These are phyloP conservation scores for Rhododendron williamsianum DNA, from an alignment of 148 eudicot species.

Conservation along the genomic window DNA sequence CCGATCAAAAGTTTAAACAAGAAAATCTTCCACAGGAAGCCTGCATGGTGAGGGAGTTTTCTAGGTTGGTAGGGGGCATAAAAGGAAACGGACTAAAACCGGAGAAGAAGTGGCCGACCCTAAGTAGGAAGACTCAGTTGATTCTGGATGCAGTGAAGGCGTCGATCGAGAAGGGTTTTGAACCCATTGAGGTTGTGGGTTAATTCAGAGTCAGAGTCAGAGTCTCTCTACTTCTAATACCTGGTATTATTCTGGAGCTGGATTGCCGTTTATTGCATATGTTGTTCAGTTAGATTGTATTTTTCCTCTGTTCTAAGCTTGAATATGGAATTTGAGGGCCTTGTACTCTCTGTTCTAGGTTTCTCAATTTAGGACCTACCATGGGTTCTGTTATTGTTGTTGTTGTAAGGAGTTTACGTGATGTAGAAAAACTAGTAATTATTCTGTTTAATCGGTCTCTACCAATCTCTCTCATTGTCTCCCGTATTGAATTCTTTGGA, in stretches of 20 bases:
- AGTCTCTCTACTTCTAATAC: background rate
- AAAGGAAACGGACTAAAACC: background rate
- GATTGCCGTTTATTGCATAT: background rate
- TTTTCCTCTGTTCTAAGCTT: background rate
- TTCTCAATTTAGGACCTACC: background rate
- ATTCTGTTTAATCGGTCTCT: background rate
- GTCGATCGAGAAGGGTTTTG: background rate
- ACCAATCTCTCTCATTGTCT: background rate
- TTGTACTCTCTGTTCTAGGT: background rate
- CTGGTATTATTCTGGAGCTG: background rate
- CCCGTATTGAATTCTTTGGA: no score
- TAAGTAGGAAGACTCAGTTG: constrained; percentile 6
- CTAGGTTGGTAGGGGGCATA: background rate
- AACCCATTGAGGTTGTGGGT: background rate
- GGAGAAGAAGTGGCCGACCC: constrained; percentile 5
- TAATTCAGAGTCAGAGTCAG: background rate
- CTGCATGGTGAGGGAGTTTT: constrained; percentile 9
- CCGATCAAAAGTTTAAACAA: background rate
- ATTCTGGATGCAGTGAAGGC: constrained; percentile 11
- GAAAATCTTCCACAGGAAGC: constrained; percentile 1
- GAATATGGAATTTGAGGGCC: background rate
- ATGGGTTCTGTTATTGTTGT: background rate
- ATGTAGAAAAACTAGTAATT: background rate
- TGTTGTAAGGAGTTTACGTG: background rate
- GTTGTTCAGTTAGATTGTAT: background rate